Percentiles rank a stretch among this genome's conserved stretches.
These are phyloP conservation scores for Penicillium sp. DNA, from an alignment of 2,329 filamentous ascomycete genomes.

Conservation along the genomic window DNA sequence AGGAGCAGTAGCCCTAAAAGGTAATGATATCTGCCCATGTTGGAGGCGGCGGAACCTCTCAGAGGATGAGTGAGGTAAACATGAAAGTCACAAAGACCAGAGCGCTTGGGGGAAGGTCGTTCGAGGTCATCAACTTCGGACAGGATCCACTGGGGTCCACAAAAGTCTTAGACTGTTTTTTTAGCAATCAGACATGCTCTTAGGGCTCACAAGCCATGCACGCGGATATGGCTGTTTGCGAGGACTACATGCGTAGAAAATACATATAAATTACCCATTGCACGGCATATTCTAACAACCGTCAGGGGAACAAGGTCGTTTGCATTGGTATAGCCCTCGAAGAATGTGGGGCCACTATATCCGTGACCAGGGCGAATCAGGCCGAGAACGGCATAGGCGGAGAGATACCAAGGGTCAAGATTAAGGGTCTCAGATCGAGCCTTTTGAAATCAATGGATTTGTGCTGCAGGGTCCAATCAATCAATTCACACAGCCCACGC, in stretches of 20 bases:
- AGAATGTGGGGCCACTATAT: background rate
- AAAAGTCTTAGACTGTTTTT: background rate
- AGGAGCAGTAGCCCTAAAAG: constrained; percentile 8
- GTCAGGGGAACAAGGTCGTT: background rate
- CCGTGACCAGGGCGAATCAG: background rate
- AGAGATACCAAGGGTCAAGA: background rate
- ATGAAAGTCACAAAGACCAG: background rate
- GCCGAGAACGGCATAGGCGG: background rate
- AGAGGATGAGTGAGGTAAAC: background rate
- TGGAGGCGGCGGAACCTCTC: background rate
- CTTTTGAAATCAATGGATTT: background rate
- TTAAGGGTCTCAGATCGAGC: constrained; percentile 1
- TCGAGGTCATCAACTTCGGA: background rate
- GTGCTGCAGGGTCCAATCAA: background rate
- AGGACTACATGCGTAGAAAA: too few species aligned
- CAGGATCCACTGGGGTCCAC: background rate
- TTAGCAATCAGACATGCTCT: background rate
- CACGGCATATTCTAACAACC: too few species aligned
- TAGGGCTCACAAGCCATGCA: background rate
- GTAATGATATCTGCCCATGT: constrained; percentile 10
- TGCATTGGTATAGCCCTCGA: background rate
- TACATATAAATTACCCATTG: too few species aligned
- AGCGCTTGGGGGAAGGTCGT: background rate
- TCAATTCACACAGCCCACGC: background rate
- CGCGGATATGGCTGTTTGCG: too few species aligned